Evolutionary conservation across 2,329 filamentous ascomycete genomes (phyloP), one percentile per base, ranked within the genome.

Genomic region (Talaromyces sp.): DNA sequence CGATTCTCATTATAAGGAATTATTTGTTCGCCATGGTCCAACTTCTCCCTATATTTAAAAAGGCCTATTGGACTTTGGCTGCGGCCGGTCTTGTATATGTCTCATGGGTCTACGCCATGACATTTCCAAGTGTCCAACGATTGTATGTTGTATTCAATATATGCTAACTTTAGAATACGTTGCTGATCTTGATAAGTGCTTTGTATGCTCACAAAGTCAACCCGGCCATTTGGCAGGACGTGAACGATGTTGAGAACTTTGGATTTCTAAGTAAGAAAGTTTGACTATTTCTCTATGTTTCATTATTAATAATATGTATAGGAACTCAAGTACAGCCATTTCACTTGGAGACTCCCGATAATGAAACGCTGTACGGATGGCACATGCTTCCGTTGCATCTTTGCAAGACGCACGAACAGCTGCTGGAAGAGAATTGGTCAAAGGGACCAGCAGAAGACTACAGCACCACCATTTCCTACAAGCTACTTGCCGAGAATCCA

Each of bases 301-400:
- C 36, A 28, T 36, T 33, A 47, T 2, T 58, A 32, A 47, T 63
- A 72, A 5, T 60, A 70, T 52, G 53, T 27, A 11, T 67, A 93
- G 90, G 86, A 71, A 92, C 92, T 67, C 93, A 98, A 77, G 89
- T 96, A 2, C 92, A 91, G 6, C 90, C 93, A 0, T 97, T 98
- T 73, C 86, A 85, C 55, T 77, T 98, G 42, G 78, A 77, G 4
- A 95, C 92, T 0, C 80, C 85, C 1, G 93, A 97, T 72, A 85
- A 87, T 44, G 88, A 93, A 73, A 85, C 80, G 2, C 78, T 98
- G 19, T 96, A 95, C 71, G 90, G 90, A 28, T 98, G 93, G 93
- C 93, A 97, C 71, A 83, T 98, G 59, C 78, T 97, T 55, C 93
- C 93, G 0, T 76, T 96, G 7, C 86, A 88, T 57, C 79, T 91